Evolutionary conservation across 345 rosid species (phyloP).

Genomic region (Bruguiera sexangula): DNA sequence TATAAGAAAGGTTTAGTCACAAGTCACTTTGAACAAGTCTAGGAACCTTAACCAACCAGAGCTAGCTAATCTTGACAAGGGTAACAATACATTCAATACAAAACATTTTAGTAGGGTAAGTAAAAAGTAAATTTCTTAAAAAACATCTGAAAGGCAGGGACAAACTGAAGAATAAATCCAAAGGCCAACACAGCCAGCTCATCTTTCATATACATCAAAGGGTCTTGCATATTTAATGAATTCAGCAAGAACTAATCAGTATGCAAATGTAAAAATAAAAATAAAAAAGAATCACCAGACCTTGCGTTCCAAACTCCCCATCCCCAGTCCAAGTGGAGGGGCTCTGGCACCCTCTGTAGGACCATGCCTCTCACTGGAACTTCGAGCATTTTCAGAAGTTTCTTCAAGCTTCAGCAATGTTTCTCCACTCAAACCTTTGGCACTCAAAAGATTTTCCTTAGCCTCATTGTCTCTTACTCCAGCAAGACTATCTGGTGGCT

Average conservation of each 20-base stretch:
- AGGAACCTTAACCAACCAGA: too few species aligned
- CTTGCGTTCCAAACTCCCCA: slow-evolving; percentile 81
- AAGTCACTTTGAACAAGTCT: too few species aligned
- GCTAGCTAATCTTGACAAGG: too few species aligned
- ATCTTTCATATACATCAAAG: too few species aligned
- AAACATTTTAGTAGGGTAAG: too few species aligned
- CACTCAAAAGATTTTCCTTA: slow-evolving; percentile 24
- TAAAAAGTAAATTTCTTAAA: too few species aligned
- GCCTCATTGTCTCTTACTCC: slow-evolving; percentile 17
- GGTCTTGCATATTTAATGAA: neutral
- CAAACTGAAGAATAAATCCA: too few species aligned
- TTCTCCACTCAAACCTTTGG: slow-evolving; percentile 40
- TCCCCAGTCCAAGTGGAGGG: slow-evolving; percentile 83
- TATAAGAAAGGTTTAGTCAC: too few species aligned
- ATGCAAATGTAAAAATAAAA: neutral
- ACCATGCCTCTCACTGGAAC: slow-evolving; percentile 39
- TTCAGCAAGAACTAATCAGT: neutral
- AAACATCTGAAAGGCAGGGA: too few species aligned
- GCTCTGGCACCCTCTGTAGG: slow-evolving; percentile 32
- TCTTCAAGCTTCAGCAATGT: slow-evolving; percentile 36
- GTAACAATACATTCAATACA: too few species aligned
- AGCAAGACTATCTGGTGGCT: slow-evolving; percentile 31
- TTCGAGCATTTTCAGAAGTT: slow-evolving; percentile 29
- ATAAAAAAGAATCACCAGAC: slow-evolving; percentile 30
- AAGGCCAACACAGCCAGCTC: too few species aligned